Evolutionary conservation across 2,329 filamentous ascomycete genomes (phyloP), one percentile per base, ranked within the genome.

Genomic region (Monosporascus ibericus): DNA sequence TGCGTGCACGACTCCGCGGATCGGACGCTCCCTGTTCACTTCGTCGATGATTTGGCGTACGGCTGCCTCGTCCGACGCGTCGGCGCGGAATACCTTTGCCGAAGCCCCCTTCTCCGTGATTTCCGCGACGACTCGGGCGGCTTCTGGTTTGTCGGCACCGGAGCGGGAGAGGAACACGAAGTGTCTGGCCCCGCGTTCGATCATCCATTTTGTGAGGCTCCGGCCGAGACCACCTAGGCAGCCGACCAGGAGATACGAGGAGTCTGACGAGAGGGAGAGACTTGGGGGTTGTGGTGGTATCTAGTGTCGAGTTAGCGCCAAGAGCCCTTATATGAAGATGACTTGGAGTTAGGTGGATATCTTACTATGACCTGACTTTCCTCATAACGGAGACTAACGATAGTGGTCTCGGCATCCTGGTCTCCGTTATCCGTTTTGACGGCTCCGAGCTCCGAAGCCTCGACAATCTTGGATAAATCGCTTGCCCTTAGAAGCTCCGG

Each of bases 141-240:
- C 65, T 15, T 57, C 50, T 3, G 58, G 56, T 42, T 57, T 63
- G 48, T 66, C 61, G 9, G 52, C 47, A 2, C 61, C 65, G 1
- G 60, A 60, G 6, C 67, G 59, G 1, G 60, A 63, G 11, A 71
- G 52, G 53, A 69, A 69, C 47, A 62, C 57, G 48, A 70, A 62
- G 42, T 63, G 55, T 3, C 61, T 57, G 8, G 64, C 66, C 14
- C 68, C 68, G 7, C 59, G 59, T 9, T 59, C 52, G 46, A 66
- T 55, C 65, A 71, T 68, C 62, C 65, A 68, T 6, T 52, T 56
- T 1, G 60, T 58, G n/a, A 70, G 53, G 46, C 64, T 67, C 24
- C 65, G 58, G 3, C 68, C 68, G 5, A 71, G 53, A 9, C 66
- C 67, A 24, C 68, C 67, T 9, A 61, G 54, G 36, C 57, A 59